Base-by-base conservation (phyloP, 495 filamentous ascomycete genomes). In the Aspergillus panamensis region DNA sequence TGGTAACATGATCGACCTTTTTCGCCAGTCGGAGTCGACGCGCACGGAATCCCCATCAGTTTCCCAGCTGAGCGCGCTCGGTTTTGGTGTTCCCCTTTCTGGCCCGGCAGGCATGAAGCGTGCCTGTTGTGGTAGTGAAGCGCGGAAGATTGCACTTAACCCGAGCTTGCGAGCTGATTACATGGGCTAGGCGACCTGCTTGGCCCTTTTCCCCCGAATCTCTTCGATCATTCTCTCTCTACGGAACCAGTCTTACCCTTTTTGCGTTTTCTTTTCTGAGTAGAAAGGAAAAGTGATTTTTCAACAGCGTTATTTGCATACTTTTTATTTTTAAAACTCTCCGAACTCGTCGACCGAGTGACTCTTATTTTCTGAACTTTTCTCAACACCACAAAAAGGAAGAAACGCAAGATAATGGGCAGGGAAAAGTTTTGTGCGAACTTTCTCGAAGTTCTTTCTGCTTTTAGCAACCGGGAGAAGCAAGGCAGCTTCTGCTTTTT, bases 121-220 rank as follows among this genome's bases (percentile, higher is more conserved):
- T 45, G 76, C 76, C 44, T 78, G 76, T 66, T 78, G 76, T 50
- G 74, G 74, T 50, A 77, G 72, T 49, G 72, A 77, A 66, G 71
- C 73, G 42, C 62, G 68, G 39, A 74, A 77, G 64, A 59, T 77
- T 47, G 73, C 72, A 6, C 54, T 77, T 12, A 70, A 73, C 60
- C 70, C 74, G 14, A 62, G 64, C 45, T 56, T 77, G 48, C 74
- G 74, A 16, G 67, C 66, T n/a, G 70, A 75, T 16, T 71, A 65
- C 52, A 32, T 71, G 64, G 68, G 70, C 50, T 75, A 62, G 67
- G 30, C 53, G 53, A 48, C 48, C 30, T 51, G 57, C 63, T 32
- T 35, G 30, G 42, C 48, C 58, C 51, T 59, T 57, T 55, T 51
- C 60, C 63, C 67, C 19, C 21, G 42, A 48, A 13, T 10, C 35